Conservation (phyloP, 2,329 filamentous ascomycete species). For the Helminthosporium solani region DNA sequence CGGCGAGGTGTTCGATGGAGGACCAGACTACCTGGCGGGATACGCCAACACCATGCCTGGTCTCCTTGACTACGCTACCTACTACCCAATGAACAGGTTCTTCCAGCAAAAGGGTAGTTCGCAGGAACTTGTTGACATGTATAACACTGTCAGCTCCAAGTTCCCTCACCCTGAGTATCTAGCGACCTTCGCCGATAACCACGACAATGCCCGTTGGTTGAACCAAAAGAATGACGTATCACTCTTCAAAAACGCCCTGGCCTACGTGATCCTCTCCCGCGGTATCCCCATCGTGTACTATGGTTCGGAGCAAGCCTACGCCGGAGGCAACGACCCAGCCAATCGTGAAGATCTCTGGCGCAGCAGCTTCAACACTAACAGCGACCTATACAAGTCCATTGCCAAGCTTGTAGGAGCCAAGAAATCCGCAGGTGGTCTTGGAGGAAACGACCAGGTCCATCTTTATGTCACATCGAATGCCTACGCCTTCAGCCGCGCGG, state of each 20-base stretch:
- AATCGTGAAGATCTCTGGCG: constrained; percentile 47
- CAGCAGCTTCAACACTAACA: constrained; percentile 35
- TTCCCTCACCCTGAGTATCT: constrained; percentile 31
- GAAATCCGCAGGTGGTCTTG: constrained; percentile 45
- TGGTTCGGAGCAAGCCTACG: constrained; percentile 42
- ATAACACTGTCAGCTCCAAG: constrained; percentile 32
- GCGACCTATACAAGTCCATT: constrained; percentile 33
- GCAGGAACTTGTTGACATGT: constrained; percentile 30
- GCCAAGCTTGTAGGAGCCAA: constrained; percentile 28
- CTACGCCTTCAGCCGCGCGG: constrained; percentile 50
- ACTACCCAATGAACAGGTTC: constrained; percentile 43
- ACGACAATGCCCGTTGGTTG: constrained; percentile 43
- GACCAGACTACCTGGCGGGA: constrained; percentile 52
- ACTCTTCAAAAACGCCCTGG: constrained; percentile 42
- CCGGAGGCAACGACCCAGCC: constrained; percentile 40
- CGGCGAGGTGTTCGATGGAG: constrained; percentile 61
- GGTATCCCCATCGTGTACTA: constrained; percentile 46
- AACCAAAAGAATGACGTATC: constrained; percentile 38
- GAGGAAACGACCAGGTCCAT: constrained; percentile 48
- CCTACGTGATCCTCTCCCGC: constrained; percentile 39
- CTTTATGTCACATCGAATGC: constrained; percentile 46
- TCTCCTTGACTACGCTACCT: constrained; percentile 61
- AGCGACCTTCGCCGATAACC: constrained; percentile 44
- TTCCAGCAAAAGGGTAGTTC: constrained; percentile 36
- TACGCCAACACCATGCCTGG: constrained; percentile 60